Base-by-base conservation (phyloP, 2,329 filamentous ascomycete species). In the Xylariaceae sp. region DNA sequence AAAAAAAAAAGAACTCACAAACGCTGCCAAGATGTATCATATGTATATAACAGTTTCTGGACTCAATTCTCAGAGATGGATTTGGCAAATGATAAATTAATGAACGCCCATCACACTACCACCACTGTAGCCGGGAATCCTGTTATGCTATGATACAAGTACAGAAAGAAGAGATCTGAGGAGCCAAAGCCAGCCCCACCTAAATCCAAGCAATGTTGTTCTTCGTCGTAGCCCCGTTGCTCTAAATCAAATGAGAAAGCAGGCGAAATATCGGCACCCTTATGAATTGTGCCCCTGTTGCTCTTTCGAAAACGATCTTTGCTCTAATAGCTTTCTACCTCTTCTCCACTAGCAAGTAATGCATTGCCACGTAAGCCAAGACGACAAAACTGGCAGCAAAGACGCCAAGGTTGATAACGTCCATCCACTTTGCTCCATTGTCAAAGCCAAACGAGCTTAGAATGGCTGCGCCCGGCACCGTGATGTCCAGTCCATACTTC, bases 401-500 rank as follows among this genome's bases (percentile, higher is more conserved):
- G 8, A 94, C 77, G 4, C 83, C 90, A 11, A 99, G 74, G 46
- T 89, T 91, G 50, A 87, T 76, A 30, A 94, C 84, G 71, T 99
- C 94, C 44, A 75, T 74, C 91, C 91, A 96, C 54, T 96, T 79
- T 0, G 89, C 90, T 57, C 85, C 77, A 31, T 91, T 95, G 67
- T 96, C 81, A 70, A 99, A 99, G 1, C 94, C 94, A 70, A 99
- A 99, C 0, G 88, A 90, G 71, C 89, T 95, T 53, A 99, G 74
- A 62, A 99, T 99, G 0, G 91, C 89, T 0, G 92, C 91, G 35
- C 94, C 94, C 0, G 94, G 94, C 0, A 99, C 91, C 50, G 94
- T 92, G 60, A 99, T 99, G 66, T 97, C 91, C 4, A 99, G 81
- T 4, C 94, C 94, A 61, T 96, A 96, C 72, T 97, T 95, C 71